Evolutionary conservation across 306 rosid species (phyloP), one percentile per base, ranked within the genome.

Genomic region (Medicago lupulina): DNA sequence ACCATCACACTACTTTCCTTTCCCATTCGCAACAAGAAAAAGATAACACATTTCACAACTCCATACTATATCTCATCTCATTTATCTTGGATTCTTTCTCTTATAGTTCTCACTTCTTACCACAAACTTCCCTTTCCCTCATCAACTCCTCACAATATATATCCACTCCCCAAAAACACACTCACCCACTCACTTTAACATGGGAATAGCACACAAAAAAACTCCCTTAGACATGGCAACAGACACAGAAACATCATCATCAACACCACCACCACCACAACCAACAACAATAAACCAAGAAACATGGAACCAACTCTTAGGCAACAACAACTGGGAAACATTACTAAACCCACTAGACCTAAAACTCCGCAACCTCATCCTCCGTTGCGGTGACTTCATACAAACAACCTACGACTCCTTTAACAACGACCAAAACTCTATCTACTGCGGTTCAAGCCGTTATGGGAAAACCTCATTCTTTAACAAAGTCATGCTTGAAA

Each of bases 341-440:
- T 83, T 92, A 9, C 17, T 92, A 1, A 79, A 92, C 54, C 96
- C 97, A 1, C 87, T 85, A 0, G 21, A 88, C 79, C 81, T 41
- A 13, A 18, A 68, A 83, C 93, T 92, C 80, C 85, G 89, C 3
- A 23, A 69, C 60, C 85, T 92, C 13, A 86, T 92, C 80, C 86
- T 92, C 78, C 90, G 89, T 0, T 80, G 83, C 61, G 96, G 96
- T 0, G 91, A 92, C 87, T 76, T 89, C 76, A 79, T 89, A 75
- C 90, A 89, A 67, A 88, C 88, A 66, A 89, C 97, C 51, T 85
- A 92, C 77, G 93, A 92, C 62, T 75, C 93, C 69, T 91, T 89
- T 85, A 89, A 85, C 91, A 89, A 87, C 75, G 89, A 86, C 82
- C 23, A 75, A 1, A 84, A 87, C 89, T 91, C 97, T 7, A 73